phyloP scores from a whole-genome alignment of 2,329 filamentous ascomycete genomes.

The Dactylellina cionopaga region DNA sequence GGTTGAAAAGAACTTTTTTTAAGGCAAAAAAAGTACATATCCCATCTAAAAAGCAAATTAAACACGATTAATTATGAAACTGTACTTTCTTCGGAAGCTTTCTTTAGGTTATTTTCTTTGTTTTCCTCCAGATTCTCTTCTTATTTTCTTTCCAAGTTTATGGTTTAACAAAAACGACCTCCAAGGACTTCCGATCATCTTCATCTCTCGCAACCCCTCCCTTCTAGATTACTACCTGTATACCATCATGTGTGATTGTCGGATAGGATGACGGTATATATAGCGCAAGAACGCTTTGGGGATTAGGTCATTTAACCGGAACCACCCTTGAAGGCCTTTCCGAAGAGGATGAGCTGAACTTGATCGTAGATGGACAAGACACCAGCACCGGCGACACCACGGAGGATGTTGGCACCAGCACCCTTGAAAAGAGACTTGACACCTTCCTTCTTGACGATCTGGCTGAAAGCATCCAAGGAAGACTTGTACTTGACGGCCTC shows the following conservation, averaged over 20 bases:
- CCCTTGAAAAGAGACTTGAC: slow-evolving; percentile 99
- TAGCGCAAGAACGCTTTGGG: slow-evolving; percentile 14
- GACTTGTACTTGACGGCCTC: slow-evolving; percentile 99
- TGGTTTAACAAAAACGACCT: slow-evolving; percentile 39
- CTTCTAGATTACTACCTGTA: slow-evolving; percentile 25
- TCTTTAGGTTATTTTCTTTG: slow-evolving; percentile 32
- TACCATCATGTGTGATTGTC: slow-evolving; percentile 49
- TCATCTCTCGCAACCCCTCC: slow-evolving; percentile 35
- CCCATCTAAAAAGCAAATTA: slow-evolving; percentile 52
- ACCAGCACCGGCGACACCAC: slow-evolving; percentile 99
- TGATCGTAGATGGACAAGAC: slow-evolving; percentile 99
- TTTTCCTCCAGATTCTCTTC: slow-evolving; percentile 36
- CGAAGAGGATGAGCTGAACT: slow-evolving; percentile 98
- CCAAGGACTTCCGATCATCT: slow-evolving; percentile 44
- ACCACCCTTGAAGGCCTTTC: slow-evolving; percentile 91
- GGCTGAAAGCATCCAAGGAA: slow-evolving; percentile 91
- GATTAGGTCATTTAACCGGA: slow-evolving; percentile 55
- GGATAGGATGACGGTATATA: slow-evolving; percentile 45
- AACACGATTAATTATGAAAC: slow-evolving; percentile 46
- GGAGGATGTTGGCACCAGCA: slow-evolving; percentile 99
- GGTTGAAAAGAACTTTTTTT: slow-evolving; percentile 43
- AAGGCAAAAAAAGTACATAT: slow-evolving; percentile 49
- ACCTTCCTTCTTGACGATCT: slow-evolving; percentile 98
- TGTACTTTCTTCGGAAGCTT: slow-evolving; percentile 49
- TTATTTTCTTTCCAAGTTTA: slow-evolving; percentile 34